Conservation (phyloP, 1,284 basidiomycete genomes). For the Grifola frondosa region DNA sequence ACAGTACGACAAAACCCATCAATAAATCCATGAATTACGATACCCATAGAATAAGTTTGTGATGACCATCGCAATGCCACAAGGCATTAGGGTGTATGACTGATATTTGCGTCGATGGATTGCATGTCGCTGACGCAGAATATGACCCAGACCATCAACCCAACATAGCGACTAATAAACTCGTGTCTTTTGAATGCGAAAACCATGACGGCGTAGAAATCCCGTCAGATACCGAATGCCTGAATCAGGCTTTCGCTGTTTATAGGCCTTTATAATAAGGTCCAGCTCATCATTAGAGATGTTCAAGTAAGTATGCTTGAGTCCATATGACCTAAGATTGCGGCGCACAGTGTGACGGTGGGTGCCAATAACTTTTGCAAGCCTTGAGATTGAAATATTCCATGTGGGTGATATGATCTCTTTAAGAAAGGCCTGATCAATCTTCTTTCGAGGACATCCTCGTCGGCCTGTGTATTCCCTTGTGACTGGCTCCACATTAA, state of each 20-base stretch:
- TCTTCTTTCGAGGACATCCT: conserved; percentile 9
- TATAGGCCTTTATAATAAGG: conserved; percentile 8
- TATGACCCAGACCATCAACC: conserved; percentile 17
- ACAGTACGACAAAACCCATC: conserved; percentile 44
- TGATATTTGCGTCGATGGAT: conserved; percentile 33
- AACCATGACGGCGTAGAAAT: not conserved
- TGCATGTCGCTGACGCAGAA: conserved; percentile 10
- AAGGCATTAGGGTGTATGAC: conserved; percentile 37
- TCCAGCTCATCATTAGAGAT: conserved; percentile 15
- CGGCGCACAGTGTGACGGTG: conserved; percentile 10
- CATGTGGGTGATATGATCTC: conserved; percentile 7
- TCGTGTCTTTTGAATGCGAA: conserved; percentile 14
- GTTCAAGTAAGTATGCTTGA: conserved; percentile 1
- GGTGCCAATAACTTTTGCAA: conserved; percentile 8
- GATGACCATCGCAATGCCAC: conserved; percentile 52
- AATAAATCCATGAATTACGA: conserved; percentile 48
- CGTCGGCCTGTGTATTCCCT: not conserved
- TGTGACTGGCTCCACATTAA: not conserved
- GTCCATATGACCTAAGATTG: not conserved
- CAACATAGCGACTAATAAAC: conserved; percentile 12
- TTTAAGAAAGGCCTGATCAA: conserved; percentile 6
- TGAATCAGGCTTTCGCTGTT: conserved; percentile 13
- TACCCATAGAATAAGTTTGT: conserved; percentile 49
- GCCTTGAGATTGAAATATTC: conserved; percentile 5
- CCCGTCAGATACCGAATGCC: conserved; percentile 13